These are phyloP conservation scores for Wallacemonas collosoma DNA, from an alignment of 208 protist species.

Conservation along the genomic window DNA sequence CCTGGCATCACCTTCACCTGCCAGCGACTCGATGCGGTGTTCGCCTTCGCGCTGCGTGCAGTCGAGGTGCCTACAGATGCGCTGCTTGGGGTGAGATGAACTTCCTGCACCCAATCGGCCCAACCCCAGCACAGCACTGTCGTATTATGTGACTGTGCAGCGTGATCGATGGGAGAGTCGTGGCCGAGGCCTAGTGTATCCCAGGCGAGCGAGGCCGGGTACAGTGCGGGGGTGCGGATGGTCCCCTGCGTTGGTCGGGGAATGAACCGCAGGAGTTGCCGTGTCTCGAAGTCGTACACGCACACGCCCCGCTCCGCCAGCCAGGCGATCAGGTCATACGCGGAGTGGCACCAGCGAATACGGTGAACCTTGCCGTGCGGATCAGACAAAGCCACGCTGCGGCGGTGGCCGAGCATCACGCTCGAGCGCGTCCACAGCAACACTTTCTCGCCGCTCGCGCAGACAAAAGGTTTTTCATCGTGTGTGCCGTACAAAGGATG, in stretches of 20 bases:
- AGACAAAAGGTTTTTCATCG: conserved; percentile 53
- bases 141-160: background rate
- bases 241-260: conserved; percentile 11
- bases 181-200: conserved; percentile 22
- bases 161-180: background rate
- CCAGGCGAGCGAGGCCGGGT: conserved; percentile 61
- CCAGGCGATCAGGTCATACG: conserved; percentile 62
- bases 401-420: conserved; percentile 43
- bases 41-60: conserved; percentile 10
- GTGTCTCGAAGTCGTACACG: conserved; percentile 42
- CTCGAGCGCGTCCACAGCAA: conserved; percentile 51
- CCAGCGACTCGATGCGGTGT: background rate
- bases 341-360: conserved; percentile 58
- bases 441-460: conserved; percentile 45
- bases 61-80: conserved; percentile 16
- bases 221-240: conserved; percentile 33
- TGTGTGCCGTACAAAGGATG: conserved; percentile 52
- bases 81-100: conserved; percentile 28
- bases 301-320: conserved; percentile 54
- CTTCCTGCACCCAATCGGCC: conserved; percentile 67
- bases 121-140: conserved; percentile 57
- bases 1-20: conserved; percentile 20
- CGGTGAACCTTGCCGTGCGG: conserved; percentile 46
- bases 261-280: conserved; percentile 16
- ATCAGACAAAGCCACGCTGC: conserved; percentile 44